Evolutionary conservation across 108 stramenopile species (phyloP).

Genomic region (Conticribra guillardii): DNA sequence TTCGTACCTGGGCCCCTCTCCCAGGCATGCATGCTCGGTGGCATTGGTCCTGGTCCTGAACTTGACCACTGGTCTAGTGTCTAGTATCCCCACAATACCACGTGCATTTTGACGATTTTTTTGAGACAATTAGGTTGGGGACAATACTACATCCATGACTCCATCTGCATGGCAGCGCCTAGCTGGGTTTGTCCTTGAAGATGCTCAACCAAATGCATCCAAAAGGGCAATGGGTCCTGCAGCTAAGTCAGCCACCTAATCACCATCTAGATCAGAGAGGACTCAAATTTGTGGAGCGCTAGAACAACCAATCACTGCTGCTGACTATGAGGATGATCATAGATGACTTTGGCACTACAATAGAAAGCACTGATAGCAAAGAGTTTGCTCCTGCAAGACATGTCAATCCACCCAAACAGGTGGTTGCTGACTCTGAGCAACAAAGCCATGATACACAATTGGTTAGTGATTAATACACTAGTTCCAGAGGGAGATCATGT

Average conservation of each 20-base stretch:
- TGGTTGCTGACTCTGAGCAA: no score
- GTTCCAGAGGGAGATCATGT: constrained; percentile 7
- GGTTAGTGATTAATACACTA: background rate
- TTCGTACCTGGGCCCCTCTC: background rate
- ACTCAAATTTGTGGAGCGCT: background rate
- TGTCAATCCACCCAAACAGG: no score
- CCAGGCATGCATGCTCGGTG: constrained; percentile 10
- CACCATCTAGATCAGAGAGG: no score
- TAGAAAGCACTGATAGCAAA: no score
- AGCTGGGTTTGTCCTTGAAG: no score
- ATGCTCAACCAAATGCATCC: no score
- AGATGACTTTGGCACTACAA: background rate
- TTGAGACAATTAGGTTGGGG: constrained; percentile 10
- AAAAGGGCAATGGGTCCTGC: no score
- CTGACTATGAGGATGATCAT: background rate
- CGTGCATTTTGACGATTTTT: constrained; percentile 37
- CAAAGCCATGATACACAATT: background rate
- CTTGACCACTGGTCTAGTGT: constrained; percentile 26
- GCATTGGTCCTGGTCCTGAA: constrained; percentile 38
- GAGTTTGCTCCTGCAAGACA: no score
- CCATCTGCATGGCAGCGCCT: no score
- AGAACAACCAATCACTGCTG: background rate
- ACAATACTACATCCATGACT: background rate
- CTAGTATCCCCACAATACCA: constrained; percentile 33
- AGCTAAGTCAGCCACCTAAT: no score